phyloP scores from a whole-genome alignment of 352 stramenopile species.

The Pilasporangium apinafurcum region DNA sequence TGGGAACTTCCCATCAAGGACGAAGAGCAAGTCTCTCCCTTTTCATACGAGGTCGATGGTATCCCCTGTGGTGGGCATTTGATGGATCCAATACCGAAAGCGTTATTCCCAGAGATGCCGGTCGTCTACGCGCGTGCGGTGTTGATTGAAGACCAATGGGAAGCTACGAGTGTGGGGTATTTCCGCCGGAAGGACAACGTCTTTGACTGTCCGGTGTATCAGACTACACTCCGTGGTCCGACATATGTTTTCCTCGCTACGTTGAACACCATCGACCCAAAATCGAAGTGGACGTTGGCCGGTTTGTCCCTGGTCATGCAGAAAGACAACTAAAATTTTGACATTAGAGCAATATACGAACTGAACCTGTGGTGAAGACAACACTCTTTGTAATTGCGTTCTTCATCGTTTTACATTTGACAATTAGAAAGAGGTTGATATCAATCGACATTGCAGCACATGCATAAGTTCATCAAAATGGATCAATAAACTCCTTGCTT shows the following conservation, averaged over 20 bases:
- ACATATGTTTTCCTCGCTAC: constrained; percentile 97
- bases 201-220: constrained; percentile 95
- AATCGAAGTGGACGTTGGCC: constrained; percentile 91
- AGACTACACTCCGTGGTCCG: constrained; percentile 92
- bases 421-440: too few relatives aligned
- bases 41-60: constrained; percentile 77
- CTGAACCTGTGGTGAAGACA: too few relatives aligned
- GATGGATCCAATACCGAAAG: constrained; percentile 89
- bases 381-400: too few relatives aligned
- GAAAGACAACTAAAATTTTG: constrained; percentile 63
- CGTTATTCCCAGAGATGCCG: constrained; percentile 83
- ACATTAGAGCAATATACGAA: not conserved
- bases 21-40: constrained; percentile 75
- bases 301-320: constrained; percentile 93
- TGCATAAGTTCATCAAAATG: too few relatives aligned
- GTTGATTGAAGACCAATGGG: constrained; percentile 86
- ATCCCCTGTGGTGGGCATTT: constrained; percentile 85
- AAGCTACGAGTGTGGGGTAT: constrained; percentile 93
- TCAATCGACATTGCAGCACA: too few relatives aligned
- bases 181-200: constrained; percentile 83
- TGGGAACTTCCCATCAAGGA: constrained; percentile 78
- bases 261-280: constrained; percentile 74
- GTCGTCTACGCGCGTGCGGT: constrained; percentile 95
- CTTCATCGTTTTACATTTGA: too few relatives aligned
- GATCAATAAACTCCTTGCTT: too few relatives aligned